Evolutionary conservation across 768 basidiomycete genomes (phyloP).

Genomic region (Auricularia cornea): DNA sequence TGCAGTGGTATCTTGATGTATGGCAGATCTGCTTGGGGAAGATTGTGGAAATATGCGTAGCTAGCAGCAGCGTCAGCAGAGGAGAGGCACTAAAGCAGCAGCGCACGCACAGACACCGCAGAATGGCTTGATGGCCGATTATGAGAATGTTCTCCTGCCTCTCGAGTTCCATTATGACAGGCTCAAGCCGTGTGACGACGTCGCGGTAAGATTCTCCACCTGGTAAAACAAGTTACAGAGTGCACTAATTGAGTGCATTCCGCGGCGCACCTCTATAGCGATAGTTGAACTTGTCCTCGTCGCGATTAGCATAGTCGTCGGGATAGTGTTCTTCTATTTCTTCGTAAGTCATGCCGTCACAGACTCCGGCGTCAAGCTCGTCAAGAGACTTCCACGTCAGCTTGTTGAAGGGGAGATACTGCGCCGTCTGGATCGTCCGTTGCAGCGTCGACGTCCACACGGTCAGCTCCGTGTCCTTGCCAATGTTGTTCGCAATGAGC

Average conservation of each 20-base stretch:
- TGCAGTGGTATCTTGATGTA: slow-evolving; percentile 97
- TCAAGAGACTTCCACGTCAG: slow-evolving; percentile 98
- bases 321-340: slow-evolving; percentile 98
- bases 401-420: slow-evolving; percentile 74
- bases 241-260: background rate
- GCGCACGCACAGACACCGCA: slow-evolving; percentile 43
- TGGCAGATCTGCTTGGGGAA: slow-evolving; percentile 87
- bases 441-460: slow-evolving; percentile 99
- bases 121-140: slow-evolving; percentile 90
- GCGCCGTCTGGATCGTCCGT: slow-evolving; percentile 86
- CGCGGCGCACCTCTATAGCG: slow-evolving; percentile 68
- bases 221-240: slow-evolving; percentile 6
- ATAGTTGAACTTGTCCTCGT: slow-evolving; percentile 99
- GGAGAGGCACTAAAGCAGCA: background rate
- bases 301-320: slow-evolving; percentile 95
- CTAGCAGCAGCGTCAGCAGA: slow-evolving; percentile 28
- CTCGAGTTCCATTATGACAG: slow-evolving; percentile 98
- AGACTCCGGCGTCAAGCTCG: slow-evolving; percentile 97
- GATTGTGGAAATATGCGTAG: slow-evolving; percentile 94
- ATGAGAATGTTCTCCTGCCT: slow-evolving; percentile 95
- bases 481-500: slow-evolving; percentile 84
- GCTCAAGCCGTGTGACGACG: slow-evolving; percentile 89
- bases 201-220: slow-evolving; percentile 96
- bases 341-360: slow-evolving; percentile 99
- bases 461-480: slow-evolving; percentile 42